A percentile compares a stretch with the other conserved stretches of the same genome.
These are phyloP conservation scores for Magnusiomyces tetraspermus DNA, from an alignment of 1,139 yeast genomes.

Conservation along the genomic window DNA sequence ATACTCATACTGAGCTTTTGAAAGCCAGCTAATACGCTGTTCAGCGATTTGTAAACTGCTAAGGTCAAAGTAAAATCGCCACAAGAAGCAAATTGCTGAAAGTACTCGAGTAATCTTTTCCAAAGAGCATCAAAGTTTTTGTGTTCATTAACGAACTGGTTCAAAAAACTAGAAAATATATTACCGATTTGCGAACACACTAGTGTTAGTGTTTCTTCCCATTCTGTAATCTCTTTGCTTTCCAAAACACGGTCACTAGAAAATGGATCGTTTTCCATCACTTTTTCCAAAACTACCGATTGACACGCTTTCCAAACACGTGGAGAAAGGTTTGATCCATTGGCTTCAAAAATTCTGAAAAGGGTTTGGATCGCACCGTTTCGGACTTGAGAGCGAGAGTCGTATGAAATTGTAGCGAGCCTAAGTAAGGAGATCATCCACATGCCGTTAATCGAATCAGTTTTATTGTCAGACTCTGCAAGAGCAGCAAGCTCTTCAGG, in stretches of 20 bases:
- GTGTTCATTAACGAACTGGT: constrained; percentile 26
- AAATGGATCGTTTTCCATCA: constrained; percentile 27
- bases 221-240: constrained; percentile 32
- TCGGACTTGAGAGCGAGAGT: constrained; percentile 66
- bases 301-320: constrained; percentile 33
- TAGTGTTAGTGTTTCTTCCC: constrained; percentile 50
- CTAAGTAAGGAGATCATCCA: constrained; percentile 59
- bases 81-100: constrained; percentile 33
- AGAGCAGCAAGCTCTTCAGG: constrained; percentile 7
- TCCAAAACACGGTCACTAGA: background rate
- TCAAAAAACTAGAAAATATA: constrained; percentile 41
- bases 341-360: constrained; percentile 74
- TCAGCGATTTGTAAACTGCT: constrained; percentile 45
- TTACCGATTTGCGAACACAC: constrained; percentile 52
- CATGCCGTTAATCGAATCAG: constrained; percentile 29
- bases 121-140: constrained; percentile 34
- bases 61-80: constrained; percentile 43
- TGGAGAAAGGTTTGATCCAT: constrained; percentile 45
- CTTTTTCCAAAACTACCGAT: constrained; percentile 30
- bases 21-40: constrained; percentile 38
- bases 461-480: constrained; percentile 5
- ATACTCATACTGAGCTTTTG: constrained; percentile 18
- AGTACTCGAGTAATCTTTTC: constrained; percentile 44
- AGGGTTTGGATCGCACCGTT: constrained; percentile 86
- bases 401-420: constrained; percentile 53